Evolutionary conservation across 228 moss, liverwort and hornwort species (phyloP).

Genomic region (Sphagnum fallax): DNA sequence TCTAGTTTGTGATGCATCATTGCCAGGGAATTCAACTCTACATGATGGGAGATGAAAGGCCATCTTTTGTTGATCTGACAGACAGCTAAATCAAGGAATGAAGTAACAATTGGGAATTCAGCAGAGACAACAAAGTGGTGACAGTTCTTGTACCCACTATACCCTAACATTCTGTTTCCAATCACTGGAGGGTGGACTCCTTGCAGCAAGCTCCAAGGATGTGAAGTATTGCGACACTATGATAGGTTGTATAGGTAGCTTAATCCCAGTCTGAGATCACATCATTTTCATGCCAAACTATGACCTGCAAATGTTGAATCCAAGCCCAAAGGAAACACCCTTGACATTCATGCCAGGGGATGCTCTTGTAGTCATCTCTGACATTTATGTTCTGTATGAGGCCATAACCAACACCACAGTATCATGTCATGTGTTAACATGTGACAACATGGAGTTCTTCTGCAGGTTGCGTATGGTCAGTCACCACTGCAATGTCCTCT

Average conservation of each 20-base stretch:
- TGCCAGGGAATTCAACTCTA: slow-evolving; percentile 46
- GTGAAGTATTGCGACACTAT: no score
- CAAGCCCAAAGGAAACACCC: slow-evolving; percentile 30
- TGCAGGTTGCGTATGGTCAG: no score
- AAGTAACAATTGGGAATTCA: slow-evolving; percentile 55
- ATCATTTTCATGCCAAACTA: not conserved
- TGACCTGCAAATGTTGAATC: slow-evolving; percentile 46
- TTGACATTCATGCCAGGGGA: slow-evolving; percentile 29
- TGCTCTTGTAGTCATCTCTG: slow-evolving; percentile 57
- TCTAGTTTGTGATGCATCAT: not conserved
- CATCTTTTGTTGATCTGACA: slow-evolving; percentile 50
- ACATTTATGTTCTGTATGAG: slow-evolving; percentile 20
- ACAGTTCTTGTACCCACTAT: not conserved
- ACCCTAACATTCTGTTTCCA: not conserved
- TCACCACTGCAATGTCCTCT: no score
- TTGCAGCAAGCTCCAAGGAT: no score
- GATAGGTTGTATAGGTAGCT: not conserved
- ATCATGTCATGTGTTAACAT: no score
- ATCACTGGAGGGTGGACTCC: no score
- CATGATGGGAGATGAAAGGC: slow-evolving; percentile 34
- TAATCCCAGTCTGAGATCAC: not conserved
- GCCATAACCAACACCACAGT: no score
- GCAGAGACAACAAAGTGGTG: slow-evolving; percentile 51
- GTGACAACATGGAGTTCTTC: no score
- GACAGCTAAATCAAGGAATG: slow-evolving; percentile 39